Evolutionary conservation across 108 stramenopile species (phyloP).

Genomic region (Fragilaria crotonensis): DNA sequence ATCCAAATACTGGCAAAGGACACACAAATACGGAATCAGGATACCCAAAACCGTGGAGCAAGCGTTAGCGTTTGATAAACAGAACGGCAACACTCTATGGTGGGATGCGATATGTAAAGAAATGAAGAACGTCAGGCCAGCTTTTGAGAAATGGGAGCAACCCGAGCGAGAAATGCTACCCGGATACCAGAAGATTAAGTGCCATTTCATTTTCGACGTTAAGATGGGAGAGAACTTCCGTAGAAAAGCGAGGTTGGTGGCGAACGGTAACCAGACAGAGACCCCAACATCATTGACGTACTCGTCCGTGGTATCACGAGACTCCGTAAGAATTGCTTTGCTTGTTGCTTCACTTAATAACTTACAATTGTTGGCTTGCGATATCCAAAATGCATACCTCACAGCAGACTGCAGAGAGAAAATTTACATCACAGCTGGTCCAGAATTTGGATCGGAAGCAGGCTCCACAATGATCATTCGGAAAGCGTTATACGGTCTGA

Average conservation of each 20-base stretch:
- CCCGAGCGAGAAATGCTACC: constrained; percentile 18
- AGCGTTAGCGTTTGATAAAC: constrained; percentile 23
- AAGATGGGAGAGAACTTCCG: no score
- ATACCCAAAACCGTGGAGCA: no score
- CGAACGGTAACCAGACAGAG: constrained; percentile 28
- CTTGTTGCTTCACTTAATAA: constrained; percentile 14
- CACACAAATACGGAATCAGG: constrained; percentile 43
- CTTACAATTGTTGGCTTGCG: constrained; percentile 15
- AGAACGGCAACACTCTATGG: constrained; percentile 29
- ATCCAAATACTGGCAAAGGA: constrained; percentile 34
- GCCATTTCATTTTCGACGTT: no score
- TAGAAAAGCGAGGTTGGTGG: no score
- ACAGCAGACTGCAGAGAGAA: no score
- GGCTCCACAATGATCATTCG: constrained; percentile 10
- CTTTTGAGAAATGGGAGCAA: constrained; percentile 34
- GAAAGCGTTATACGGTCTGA: constrained; percentile 16
- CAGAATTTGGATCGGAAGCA: constrained; percentile 9
- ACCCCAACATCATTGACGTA: no score
- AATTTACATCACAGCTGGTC: constrained; percentile 12
- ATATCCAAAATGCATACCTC: no score
- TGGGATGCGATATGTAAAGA: constrained; percentile 23
- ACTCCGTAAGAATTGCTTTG: no score
- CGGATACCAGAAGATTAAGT: constrained; percentile 9
- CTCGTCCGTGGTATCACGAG: no score
- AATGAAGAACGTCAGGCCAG: no score